Base-by-base conservation (phyloP, 805 yeast species). In the Candida verbasci region DNA sequence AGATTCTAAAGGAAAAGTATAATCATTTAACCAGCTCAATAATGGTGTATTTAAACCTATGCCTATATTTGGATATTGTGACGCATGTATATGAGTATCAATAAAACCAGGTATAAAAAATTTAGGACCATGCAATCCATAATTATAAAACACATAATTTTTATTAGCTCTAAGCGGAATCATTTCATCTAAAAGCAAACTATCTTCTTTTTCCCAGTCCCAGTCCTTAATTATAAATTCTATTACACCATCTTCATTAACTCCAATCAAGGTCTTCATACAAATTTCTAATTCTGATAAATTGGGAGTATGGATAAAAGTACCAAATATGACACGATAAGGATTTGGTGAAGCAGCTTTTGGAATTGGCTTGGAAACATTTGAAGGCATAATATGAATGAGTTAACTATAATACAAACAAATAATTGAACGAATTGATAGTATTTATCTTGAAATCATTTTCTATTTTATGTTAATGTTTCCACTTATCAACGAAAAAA, bases 1-100 rank as follows among this genome's bases (percentile, higher is more conserved):
- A 6, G 84, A 66, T 58, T 93, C 98, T 38, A 89, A 58, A 1
- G 96, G 95, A 67, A 89, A 93, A 0, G 98, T 93, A 56, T 87
- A 88, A 16, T 73, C 77, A 17, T 78, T 73, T 31, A 93, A 70
- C 98, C 98, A 93, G 45, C 91, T 95, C 38, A 93, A 64, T 29
- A 93, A 66, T 1, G 95, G 91, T 2, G 86, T 68, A 41, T 81
- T 82, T 17, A 95, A 89, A 43, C 94, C 91, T 17, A 93, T 78
- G 2, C 73, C 72, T 18, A 58, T 49, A 47, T 67, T 67, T 8
- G 72, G 71, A 42, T 56, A 67, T 48, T 67, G 73, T 20, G 68
- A 62, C 1, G 73, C 70, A 42, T 67, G 73, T 40, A 67, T 66
- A 42, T 67, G 73, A 7, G 73, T 67, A 42, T 67, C 73, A 24